Conservation (phyloP, 805 yeast genomes). For the Clavispora asparagi region DNA sequence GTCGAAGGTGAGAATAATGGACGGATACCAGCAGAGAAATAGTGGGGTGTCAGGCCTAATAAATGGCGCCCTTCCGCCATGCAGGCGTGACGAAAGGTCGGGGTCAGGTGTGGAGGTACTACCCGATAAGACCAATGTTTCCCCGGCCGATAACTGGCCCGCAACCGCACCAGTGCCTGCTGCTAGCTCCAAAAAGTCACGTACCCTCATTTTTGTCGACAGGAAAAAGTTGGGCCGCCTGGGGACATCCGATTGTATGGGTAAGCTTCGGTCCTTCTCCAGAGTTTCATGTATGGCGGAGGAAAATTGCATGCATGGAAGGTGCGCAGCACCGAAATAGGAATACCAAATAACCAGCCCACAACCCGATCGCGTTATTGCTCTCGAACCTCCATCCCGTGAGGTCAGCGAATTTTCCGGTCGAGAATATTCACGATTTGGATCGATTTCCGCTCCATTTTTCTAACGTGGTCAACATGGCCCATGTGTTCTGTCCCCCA, state of each 20-base stretch:
- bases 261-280: neutral
- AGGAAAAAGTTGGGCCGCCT: too few relatives aligned
- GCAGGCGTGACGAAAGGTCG: neutral
- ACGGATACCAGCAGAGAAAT: neutral
- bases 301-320: neutral
- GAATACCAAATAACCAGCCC: neutral
- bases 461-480: too few relatives aligned
- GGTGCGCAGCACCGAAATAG: neutral
- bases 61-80: neutral
- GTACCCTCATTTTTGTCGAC: too few relatives aligned
- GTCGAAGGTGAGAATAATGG: neutral
- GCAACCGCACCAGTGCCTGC: too few relatives aligned
- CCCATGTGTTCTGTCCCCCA: too few relatives aligned
- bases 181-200: too few relatives aligned
- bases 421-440: too few relatives aligned
- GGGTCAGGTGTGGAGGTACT: neutral
- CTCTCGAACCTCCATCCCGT: too few relatives aligned
- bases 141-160: too few relatives aligned
- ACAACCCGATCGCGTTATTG: neutral
- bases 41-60: constrained; percentile 1
- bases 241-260: neutral
- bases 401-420: too few relatives aligned
- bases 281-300: neutral
- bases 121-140: neutral
- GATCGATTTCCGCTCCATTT: too few relatives aligned